Base-by-base conservation (phyloP, 2,329 filamentous ascomycete genomes). In the Fusarium acutatum region DNA sequence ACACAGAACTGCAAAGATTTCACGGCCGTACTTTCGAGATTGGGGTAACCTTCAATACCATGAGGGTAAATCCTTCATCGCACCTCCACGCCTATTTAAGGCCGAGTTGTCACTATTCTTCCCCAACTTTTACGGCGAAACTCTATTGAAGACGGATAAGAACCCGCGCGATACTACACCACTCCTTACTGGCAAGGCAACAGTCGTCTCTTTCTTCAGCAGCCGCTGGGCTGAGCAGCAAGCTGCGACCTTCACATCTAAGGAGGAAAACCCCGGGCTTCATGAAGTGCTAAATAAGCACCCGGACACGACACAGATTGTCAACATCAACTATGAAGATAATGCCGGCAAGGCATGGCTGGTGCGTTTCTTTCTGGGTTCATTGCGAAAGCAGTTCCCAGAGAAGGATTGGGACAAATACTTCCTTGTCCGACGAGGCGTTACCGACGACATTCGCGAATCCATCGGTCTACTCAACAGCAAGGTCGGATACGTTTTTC, bases 1-100 rank as follows among this genome's bases (percentile, higher is more conserved):
- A 24, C 34, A 15, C 30, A 94, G 92, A 60, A 93, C 93, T 49
- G 88, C 89, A 75, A 91, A 94, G 81, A 92, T 97, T 79, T 86
- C 92, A 26, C 93, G 94, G 66, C 95, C 96, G 5, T 99, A 99
- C 83, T 99, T 97, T 85, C 93, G 95, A 81, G 96, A 99, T 87
- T 98, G 95, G 93, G 90, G 90, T 67, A 96, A 97, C 83, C 89
- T 98, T 82, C 87, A 88, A 59, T 88, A 92, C 74, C 92, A 96
- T 83, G 90, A 95, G 77, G 96, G 96, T 79, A 99, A 99, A 83
- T 94, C 94, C 30, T 99, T 98, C 84, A 86, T 96, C 58, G 91
- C 94, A 26, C 96, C 96, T 41, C 90, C 93, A 8, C 88, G 92
- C n/a, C 88, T 96, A 54, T 98, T 98, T 87, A 93, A 91, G 79